Evolutionary conservation across 495 filamentous ascomycete species (phyloP).

Genomic region (Lichina pygmaea): DNA sequence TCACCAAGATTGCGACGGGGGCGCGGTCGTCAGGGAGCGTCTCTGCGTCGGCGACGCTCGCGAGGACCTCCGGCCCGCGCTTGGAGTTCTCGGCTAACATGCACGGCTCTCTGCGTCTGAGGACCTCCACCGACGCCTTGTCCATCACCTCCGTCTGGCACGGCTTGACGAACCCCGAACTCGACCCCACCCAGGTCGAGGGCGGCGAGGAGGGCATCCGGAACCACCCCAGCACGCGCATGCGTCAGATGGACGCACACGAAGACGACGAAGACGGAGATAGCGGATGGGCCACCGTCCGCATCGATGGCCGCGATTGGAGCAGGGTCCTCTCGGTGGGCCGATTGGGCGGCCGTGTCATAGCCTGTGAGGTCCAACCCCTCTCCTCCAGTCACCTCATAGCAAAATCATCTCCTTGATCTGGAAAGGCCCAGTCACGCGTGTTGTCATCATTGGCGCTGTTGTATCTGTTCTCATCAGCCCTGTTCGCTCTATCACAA

Average conservation of each 20-base stretch:
- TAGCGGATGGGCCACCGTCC: slow-evolving; percentile 56
- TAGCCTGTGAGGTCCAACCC: slow-evolving; percentile 37
- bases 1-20: slow-evolving; percentile 47
- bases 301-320: slow-evolving; percentile 85
- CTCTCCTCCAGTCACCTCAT: too few species aligned
- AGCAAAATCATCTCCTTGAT: too few species aligned
- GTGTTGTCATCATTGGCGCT: too few species aligned
- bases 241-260: slow-evolving; percentile 20
- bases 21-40: slow-evolving; percentile 10
- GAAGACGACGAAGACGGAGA: slow-evolving; percentile 17
- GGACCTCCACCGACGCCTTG: slow-evolving; percentile 50
- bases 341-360: slow-evolving; percentile 59
- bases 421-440: too few species aligned
- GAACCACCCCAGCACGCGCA: slow-evolving; percentile 47
- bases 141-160: slow-evolving; percentile 62
- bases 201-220: slow-evolving; percentile 32
- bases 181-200: slow-evolving; percentile 44
- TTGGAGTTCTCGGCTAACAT: slow-evolving; percentile 70
- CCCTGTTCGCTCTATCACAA: too few species aligned
- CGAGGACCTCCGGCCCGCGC: slow-evolving; percentile 19
- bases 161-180: slow-evolving; percentile 53
- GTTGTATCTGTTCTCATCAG: too few species aligned
- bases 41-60: slow-evolving; percentile 6
- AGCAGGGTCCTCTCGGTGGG: slow-evolving; percentile 73
- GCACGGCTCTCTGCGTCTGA: slow-evolving; percentile 58